phyloP scores from a whole-genome alignment of 345 rosid genomes.

The Angophora floribunda region DNA sequence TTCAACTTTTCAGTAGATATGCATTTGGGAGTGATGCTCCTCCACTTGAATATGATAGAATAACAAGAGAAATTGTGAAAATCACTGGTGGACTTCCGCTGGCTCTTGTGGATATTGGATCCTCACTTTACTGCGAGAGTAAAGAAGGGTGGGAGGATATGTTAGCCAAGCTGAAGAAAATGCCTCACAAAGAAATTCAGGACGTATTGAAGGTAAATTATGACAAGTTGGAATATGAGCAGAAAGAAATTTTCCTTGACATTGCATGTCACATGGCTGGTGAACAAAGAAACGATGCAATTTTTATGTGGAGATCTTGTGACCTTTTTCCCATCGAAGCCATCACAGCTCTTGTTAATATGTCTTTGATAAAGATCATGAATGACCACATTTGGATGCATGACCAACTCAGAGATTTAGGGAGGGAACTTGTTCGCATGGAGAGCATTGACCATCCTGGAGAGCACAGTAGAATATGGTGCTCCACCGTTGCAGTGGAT shows the following conservation, averaged over 20 bases:
- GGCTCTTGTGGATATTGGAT: slow-evolving; percentile 1
- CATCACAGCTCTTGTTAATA: background rate
- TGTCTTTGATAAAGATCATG: background rate
- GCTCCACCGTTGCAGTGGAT: background rate
- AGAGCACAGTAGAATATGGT: background rate
- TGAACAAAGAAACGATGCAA: background rate
- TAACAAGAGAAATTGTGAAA: background rate
- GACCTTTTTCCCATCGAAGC: background rate
- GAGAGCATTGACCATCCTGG: background rate
- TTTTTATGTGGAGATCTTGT: background rate
- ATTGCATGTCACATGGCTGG: background rate
- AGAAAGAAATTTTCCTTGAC: slow-evolving; percentile 5
- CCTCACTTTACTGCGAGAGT: background rate
- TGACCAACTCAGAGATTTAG: background rate
- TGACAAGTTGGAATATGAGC: background rate
- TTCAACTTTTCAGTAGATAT: background rate
- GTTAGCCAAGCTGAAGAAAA: background rate
- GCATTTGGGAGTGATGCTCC: background rate
- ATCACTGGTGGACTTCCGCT: slow-evolving; percentile 1
- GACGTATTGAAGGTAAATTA: background rate
- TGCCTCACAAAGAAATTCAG: background rate
- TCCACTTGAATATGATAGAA: background rate
- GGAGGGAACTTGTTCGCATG: background rate
- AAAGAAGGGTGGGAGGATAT: background rate
- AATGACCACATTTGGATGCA: background rate